Percentiles rank a stretch among this genome's conserved stretches.
phyloP scores from a whole-genome alignment of 208 protist genomes.

The Leptomonas pyrrhocoris region DNA sequence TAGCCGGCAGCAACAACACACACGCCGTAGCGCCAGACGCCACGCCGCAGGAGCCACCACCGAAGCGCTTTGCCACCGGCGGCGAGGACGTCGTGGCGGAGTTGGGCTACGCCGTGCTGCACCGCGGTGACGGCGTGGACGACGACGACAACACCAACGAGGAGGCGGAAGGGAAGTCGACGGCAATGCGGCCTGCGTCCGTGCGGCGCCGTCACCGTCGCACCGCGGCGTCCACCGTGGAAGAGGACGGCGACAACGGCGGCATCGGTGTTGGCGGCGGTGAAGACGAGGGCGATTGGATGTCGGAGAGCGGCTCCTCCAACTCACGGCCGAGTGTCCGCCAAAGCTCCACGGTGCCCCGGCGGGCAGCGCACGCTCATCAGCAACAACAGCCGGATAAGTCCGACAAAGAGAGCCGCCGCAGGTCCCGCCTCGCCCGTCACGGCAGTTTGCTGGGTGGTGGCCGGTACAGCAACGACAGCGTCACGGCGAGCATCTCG shows the following conservation, averaged over 20 bases:
- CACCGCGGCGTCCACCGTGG: neutral
- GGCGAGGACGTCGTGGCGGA: slow-evolving; percentile 17
- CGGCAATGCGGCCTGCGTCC: neutral
- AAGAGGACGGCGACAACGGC: neutral
- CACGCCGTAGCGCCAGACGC: slow-evolving; percentile 11
- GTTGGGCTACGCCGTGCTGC: slow-evolving; percentile 8
- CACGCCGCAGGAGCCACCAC: slow-evolving; percentile 27
- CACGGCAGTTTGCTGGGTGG: neutral
- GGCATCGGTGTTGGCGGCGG: neutral
- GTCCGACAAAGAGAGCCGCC: neutral
- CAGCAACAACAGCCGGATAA: slow-evolving; percentile 3
- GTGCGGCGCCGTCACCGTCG: slow-evolving; percentile 8
- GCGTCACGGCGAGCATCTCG: slow-evolving; percentile 34
- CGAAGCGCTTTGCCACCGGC: slow-evolving; percentile 34
- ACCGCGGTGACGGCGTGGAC: neutral
- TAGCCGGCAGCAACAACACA: slow-evolving; percentile 10
- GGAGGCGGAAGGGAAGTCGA: neutral
- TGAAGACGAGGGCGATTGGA: neutral
- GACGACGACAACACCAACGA: too few relatives aligned
- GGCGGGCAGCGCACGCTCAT: neutral
- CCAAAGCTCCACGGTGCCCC: neutral
- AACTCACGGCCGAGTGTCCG: slow-evolving; percentile 3
- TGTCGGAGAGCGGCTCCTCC: neutral
- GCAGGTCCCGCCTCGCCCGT: slow-evolving; percentile 4
- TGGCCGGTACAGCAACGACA: slow-evolving; percentile 26